A percentile compares a stretch with the other conserved stretches of the same genome.
Evolutionary conservation across 1,284 basidiomycete genomes (phyloP).

Genomic region (Pterulicium gracile): DNA sequence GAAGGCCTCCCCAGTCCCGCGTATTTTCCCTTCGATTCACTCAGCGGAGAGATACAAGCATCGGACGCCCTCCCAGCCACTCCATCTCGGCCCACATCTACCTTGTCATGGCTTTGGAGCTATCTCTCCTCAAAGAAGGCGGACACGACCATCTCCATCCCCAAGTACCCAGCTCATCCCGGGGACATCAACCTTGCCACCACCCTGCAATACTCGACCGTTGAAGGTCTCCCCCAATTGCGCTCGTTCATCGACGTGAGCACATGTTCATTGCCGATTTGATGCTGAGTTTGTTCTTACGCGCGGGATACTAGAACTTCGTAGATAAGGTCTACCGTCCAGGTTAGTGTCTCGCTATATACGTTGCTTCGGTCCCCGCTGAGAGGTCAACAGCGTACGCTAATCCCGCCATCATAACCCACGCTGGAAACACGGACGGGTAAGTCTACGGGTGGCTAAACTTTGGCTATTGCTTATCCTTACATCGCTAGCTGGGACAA

Average conservation of each 20-base stretch:
- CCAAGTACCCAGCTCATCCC: slow-evolving; percentile 41
- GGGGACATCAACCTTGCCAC: slow-evolving; percentile 53
- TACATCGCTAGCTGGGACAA: slow-evolving; percentile 34
- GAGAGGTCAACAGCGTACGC: slow-evolving; percentile 44
- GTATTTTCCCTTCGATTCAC: slow-evolving; percentile 52
- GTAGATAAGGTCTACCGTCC: slow-evolving; percentile 42
- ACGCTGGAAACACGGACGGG: slow-evolving; percentile 73
- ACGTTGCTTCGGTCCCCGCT: too few relatives aligned
- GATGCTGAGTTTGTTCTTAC: neutral
- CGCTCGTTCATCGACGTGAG: slow-evolving; percentile 2
- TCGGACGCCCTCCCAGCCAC: slow-evolving; percentile 23
- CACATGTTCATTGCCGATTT: slow-evolving; percentile 5
- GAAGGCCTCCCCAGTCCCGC: slow-evolving; percentile 48
- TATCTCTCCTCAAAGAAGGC: slow-evolving; percentile 38
- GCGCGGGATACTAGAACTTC: neutral
- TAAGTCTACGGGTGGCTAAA: slow-evolving; percentile 16
- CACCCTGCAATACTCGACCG: slow-evolving; percentile 55
- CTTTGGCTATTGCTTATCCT: neutral
- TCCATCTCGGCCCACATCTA: slow-evolving; percentile 17
- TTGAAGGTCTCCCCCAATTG: neutral
- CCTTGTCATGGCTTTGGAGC: slow-evolving; percentile 56
- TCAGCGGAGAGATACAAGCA: slow-evolving; percentile 35
- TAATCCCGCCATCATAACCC: slow-evolving; percentile 54
- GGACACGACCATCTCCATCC: slow-evolving; percentile 47
- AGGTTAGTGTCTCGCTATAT: slow-evolving; percentile 15